A percentile compares a stretch with the other conserved stretches of the same genome.
Evolutionary conservation across 768 basidiomycete genomes (phyloP).

Genomic region (Scleroderma citrinum): DNA sequence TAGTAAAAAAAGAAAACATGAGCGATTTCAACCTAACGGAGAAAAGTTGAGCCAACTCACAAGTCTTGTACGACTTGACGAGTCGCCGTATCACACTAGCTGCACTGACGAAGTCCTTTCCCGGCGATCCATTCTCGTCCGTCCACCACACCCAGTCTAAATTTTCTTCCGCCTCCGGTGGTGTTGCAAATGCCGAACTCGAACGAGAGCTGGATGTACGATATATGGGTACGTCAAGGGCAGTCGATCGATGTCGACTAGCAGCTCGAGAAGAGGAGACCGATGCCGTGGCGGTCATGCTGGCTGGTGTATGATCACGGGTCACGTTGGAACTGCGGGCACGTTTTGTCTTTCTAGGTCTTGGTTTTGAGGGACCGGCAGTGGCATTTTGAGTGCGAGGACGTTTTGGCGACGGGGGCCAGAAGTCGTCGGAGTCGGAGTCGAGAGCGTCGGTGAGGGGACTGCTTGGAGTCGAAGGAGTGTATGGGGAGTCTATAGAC

Average conservation of each 20-base stretch:
- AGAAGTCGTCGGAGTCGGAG: background rate
- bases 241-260: slow-evolving; percentile 34
- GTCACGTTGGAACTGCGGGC: slow-evolving; percentile 21
- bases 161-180: slow-evolving; percentile 16
- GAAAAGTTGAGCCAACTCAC: slow-evolving; percentile 36
- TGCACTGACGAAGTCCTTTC: slow-evolving; percentile 51
- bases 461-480: slow-evolving; percentile 17
- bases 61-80: slow-evolving; percentile 62
- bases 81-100: slow-evolving; percentile 57
- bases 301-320: slow-evolving; percentile 12
- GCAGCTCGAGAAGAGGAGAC: slow-evolving; percentile 37
- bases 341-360: slow-evolving; percentile 1
- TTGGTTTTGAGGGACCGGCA: slow-evolving; percentile 3
- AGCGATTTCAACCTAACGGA: background rate
- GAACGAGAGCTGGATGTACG: slow-evolving; percentile 58
- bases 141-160: slow-evolving; percentile 42
- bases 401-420: slow-evolving; percentile 20
- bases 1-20: slow-evolving; percentile 13
- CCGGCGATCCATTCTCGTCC: slow-evolving; percentile 47
- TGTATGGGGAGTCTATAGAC: slow-evolving; percentile 12
- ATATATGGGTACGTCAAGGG: slow-evolving; percentile 53
- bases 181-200: slow-evolving; percentile 43
- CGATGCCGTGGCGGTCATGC: slow-evolving; percentile 31
- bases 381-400: too few species aligned
- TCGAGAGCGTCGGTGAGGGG: slow-evolving; percentile 5